Base-by-base conservation (phyloP, 1,139 yeast species). In the Saccharomyces uvarum region DNA sequence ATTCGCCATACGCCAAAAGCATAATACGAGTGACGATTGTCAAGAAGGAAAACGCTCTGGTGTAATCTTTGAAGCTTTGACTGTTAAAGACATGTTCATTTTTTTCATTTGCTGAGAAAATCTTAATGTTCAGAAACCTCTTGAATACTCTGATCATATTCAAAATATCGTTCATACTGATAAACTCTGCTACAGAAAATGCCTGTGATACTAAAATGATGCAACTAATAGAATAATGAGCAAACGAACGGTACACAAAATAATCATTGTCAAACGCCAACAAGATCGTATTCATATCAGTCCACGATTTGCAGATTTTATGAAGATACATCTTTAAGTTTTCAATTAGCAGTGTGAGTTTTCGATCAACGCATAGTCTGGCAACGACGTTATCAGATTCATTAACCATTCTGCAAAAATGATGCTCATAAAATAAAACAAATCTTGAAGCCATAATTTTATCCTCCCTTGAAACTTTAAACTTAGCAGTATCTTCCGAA, bases 381-480 rank as follows among this genome's bases (percentile, higher is more conserved):
- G 66, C 56, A 27, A 63, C 54, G 19, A 65, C 48, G 47, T 62
- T 63, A 46, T 56, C 60, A 1, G 61, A 52, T n/a, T 64, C 56
- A 31, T 58, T 57, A 9, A 61, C 48, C 8, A 63, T 46, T 2
- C 52, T 53, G 38, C 57, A 56, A n/a, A 51, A 55, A 38, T 51
- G 48, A 46, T 55, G 53, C 29, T 60, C 65, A 50, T 57, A 63
- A 27, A 52, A 48, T 9, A 62, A 48, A 6, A 57, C 56, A 52
- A 56, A 63, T 21, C 55, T 49, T 16, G 56, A 55, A 2, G 64
- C 61, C 21, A 49, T 41, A 19, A 54, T 49, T 19, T 48, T 54
- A 13, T 60, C 62, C 27, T 53, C 56, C 14, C 52, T 54, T 6
- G 60, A 48, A 6, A 52, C 38, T 14, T 44, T 29, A 47, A 44